Percentiles rank a stretch among this genome's conserved stretches.
These are phyloP conservation scores for Apiospora rasikravindrae DNA, from an alignment of 2,329 filamentous ascomycete species.

Conservation along the genomic window DNA sequence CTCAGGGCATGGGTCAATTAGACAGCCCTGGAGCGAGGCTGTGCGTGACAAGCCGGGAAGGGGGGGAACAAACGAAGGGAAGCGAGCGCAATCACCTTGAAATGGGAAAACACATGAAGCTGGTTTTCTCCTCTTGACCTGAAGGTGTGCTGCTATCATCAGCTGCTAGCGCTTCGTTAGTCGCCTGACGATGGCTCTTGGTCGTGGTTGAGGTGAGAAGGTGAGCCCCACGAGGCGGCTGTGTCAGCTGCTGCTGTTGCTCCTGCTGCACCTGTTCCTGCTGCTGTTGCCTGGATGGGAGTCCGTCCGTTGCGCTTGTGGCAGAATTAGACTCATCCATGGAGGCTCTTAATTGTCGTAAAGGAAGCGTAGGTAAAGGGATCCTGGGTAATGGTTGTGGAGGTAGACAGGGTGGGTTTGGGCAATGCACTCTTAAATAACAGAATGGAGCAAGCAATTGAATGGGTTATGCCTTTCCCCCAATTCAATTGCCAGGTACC, in stretches of 20 bases:
- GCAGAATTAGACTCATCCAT: neutral
- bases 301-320: neutral
- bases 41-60: neutral
- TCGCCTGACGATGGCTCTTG: constrained; percentile 10
- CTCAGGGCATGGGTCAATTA: neutral
- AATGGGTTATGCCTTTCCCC: neutral
- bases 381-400: neutral
- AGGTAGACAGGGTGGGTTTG: constrained; percentile 11
- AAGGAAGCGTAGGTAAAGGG: neutral
- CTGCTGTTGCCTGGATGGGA: neutral
- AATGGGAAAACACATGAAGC: constrained; percentile 13
- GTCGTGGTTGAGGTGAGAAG: constrained; percentile 8
- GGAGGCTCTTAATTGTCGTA: neutral
- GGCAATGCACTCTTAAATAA: neutral
- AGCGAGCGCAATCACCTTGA: constrained; percentile 15
- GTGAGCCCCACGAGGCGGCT: constrained; percentile 16
- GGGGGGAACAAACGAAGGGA: neutral
- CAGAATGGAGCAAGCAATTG: neutral
- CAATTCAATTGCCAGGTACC: neutral
- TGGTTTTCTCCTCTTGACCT: neutral
- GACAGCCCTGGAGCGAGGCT: neutral
- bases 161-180: constrained; percentile 16
- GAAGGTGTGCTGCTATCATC: constrained; percentile 10
- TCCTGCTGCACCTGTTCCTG: neutral
- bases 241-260: neutral